phyloP scores from a whole-genome alignment of 2,329 filamentous ascomycete genomes.

The Pseudogymnoascus sp. region DNA sequence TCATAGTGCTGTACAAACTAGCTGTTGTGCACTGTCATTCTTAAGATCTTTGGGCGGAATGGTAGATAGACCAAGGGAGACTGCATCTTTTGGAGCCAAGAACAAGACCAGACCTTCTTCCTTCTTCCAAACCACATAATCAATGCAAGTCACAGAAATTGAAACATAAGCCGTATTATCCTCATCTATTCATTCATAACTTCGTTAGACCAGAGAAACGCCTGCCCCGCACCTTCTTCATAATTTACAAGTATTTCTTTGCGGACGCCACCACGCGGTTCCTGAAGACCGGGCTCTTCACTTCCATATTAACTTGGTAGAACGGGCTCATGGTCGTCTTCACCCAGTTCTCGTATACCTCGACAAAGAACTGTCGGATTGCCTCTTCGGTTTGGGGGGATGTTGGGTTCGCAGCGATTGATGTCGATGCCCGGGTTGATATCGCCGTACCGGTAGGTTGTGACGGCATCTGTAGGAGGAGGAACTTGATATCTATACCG shows the following conservation, averaged over 20 bases:
- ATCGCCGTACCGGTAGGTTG: slow-evolving; percentile 34
- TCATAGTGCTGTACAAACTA: neutral
- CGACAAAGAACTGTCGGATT: slow-evolving; percentile 85
- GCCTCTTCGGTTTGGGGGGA: slow-evolving; percentile 90
- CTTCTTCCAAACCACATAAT: too few relatives aligned
- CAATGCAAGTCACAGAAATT: neutral
- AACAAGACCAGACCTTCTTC: neutral
- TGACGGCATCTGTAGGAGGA: slow-evolving; percentile 79
- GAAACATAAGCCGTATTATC: neutral
- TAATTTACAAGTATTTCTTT: slow-evolving; percentile 70
- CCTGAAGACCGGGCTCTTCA: slow-evolving; percentile 80
- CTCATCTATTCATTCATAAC: slow-evolving; percentile 3
- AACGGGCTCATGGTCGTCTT: slow-evolving; percentile 98
- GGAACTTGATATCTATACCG: slow-evolving; percentile 67
- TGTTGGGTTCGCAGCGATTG: slow-evolving; percentile 74
- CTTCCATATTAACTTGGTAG: slow-evolving; percentile 75
- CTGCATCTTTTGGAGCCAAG: neutral
- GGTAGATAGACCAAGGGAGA: neutral
- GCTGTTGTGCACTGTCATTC: neutral
- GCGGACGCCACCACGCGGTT: slow-evolving; percentile 75
- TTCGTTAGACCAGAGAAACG: neutral
- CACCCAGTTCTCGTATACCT: slow-evolving; percentile 94
- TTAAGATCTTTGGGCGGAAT: neutral
- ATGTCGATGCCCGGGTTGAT: slow-evolving; percentile 51
- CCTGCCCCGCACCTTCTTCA: neutral